These are phyloP conservation scores for Globisporangium abappressorium DNA, from an alignment of 352 stramenopile species.

Conservation along the genomic window DNA sequence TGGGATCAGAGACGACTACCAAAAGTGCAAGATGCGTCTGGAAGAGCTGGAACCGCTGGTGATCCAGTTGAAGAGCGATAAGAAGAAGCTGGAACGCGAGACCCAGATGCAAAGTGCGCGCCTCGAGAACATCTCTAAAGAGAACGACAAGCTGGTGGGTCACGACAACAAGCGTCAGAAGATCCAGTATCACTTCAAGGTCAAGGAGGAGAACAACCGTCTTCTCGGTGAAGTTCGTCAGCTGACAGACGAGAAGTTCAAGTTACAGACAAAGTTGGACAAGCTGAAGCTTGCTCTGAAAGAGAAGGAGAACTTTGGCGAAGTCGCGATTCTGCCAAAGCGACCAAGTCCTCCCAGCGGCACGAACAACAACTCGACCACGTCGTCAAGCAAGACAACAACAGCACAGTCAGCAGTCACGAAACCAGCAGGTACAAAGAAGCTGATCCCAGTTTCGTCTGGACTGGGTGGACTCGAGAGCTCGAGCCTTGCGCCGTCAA, in stretches of 20 bases:
- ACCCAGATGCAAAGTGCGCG: constrained; percentile 15
- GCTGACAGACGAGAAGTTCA: constrained; percentile 62
- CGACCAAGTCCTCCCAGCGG: constrained; percentile 20
- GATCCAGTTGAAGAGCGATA: constrained; percentile 29
- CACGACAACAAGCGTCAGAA: constrained; percentile 80
- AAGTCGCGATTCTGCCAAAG: constrained; percentile 17
- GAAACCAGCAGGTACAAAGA: constrained; percentile 4
- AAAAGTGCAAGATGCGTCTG: constrained; percentile 10
- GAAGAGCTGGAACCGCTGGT: constrained; percentile 19
- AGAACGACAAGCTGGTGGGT: constrained; percentile 74
- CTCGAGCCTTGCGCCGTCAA: constrained; percentile 21
- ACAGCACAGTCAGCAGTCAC: not conserved
- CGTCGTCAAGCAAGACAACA: not conserved
- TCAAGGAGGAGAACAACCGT: constrained; percentile 84
- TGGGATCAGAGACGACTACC: constrained; percentile 21
- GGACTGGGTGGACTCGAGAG: constrained; percentile 13
- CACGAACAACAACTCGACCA: constrained; percentile 6
- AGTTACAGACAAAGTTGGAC: constrained; percentile 43
- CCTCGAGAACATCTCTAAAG: constrained; percentile 38
- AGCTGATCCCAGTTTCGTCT: constrained; percentile 15
- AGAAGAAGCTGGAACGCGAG: constrained; percentile 47
- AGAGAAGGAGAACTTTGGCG: constrained; percentile 71
- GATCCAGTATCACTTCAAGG: constrained; percentile 79
- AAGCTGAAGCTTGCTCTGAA: constrained; percentile 49
- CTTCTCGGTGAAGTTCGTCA: constrained; percentile 64